Evolutionary conservation across 2,329 filamentous ascomycete genomes (phyloP).

Genomic region (Neopestalotiopsis sp.): DNA sequence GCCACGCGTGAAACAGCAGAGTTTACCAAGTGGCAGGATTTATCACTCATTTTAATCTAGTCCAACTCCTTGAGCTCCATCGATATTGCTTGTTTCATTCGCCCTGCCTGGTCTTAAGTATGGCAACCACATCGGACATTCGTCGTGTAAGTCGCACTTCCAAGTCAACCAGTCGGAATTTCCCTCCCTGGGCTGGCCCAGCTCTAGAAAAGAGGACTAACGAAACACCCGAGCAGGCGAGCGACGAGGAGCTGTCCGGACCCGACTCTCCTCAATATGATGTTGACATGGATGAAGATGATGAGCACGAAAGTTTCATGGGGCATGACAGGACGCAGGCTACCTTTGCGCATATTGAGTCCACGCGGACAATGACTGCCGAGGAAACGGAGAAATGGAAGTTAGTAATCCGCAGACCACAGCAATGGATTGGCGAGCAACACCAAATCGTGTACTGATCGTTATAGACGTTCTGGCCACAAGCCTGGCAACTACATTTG

Average conservation of each 20-base stretch:
- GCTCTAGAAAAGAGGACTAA: not conserved
- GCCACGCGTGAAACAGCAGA: not conserved
- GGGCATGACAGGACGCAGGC: slow-evolving; percentile 2
- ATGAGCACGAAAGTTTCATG: not conserved
- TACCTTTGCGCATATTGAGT: slow-evolving; percentile 10
- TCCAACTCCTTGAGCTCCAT: not conserved
- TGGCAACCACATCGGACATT: not conserved
- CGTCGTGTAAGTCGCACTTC: not conserved
- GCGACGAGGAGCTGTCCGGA: slow-evolving; percentile 6
- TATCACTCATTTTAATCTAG: not conserved
- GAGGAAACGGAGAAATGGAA: slow-evolving; percentile 14
- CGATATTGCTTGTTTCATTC: not conserved
- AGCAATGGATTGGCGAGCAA: not conserved
- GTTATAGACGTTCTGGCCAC: not conserved
- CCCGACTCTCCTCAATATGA: slow-evolving; percentile 2
- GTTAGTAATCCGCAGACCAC: not conserved
- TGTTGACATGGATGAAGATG: not conserved
- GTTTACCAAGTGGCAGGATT: not conserved
- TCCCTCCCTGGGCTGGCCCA: not conserved
- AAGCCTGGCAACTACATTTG: slow-evolving; percentile 12
- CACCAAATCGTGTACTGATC: not conserved
- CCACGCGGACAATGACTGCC: not conserved
- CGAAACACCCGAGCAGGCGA: not conserved
- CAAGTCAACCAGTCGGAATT: not conserved
- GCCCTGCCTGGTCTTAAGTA: not conserved